Evolutionary conservation across 805 yeast species (phyloP).

Genomic region (Pichia deserticola): DNA sequence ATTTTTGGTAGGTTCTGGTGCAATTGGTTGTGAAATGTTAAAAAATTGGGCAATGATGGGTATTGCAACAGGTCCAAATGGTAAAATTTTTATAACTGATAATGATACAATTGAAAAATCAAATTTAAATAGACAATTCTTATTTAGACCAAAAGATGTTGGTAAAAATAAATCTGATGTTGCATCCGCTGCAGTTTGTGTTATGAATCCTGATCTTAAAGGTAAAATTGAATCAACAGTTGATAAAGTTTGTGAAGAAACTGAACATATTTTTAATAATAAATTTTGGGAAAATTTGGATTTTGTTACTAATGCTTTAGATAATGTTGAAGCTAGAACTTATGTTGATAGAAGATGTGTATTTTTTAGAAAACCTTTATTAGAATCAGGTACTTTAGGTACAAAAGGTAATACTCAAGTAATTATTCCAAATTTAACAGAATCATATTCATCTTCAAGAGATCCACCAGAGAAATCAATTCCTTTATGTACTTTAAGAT

Average conservation of each 20-base stretch:
- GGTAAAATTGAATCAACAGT: constrained; percentile 70
- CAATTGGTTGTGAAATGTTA: constrained; percentile 98
- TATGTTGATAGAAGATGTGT: constrained; percentile 97
- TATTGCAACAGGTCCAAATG: constrained; percentile 84
- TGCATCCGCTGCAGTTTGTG: constrained; percentile 76
- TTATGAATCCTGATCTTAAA: constrained; percentile 75
- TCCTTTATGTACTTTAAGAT: constrained; percentile 93
- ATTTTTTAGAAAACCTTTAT: constrained; percentile 79
- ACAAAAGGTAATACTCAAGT: constrained; percentile 98
- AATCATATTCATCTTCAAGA: constrained; percentile 90
- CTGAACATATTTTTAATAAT: constrained; percentile 81
- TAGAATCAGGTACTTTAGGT: constrained; percentile 96
- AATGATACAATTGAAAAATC: constrained; percentile 94
- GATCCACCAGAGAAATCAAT: constrained; percentile 98
- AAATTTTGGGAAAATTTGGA: constrained; percentile 79
- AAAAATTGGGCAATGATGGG: constrained; percentile 98
- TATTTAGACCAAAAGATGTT: constrained; percentile 91
- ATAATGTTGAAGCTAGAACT: constrained; percentile 95
- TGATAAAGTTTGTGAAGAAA: constrained; percentile 91
- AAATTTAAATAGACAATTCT: constrained; percentile 91
- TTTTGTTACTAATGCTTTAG: constrained; percentile 93
- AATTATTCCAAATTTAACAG: constrained; percentile 87
- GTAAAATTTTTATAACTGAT: constrained; percentile 81
- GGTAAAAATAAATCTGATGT: constrained; percentile 86
- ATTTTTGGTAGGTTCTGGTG: constrained; percentile 94